phyloP scores from a whole-genome alignment of 768 basidiomycete species.

The Phaeotremella fagi region DNA sequence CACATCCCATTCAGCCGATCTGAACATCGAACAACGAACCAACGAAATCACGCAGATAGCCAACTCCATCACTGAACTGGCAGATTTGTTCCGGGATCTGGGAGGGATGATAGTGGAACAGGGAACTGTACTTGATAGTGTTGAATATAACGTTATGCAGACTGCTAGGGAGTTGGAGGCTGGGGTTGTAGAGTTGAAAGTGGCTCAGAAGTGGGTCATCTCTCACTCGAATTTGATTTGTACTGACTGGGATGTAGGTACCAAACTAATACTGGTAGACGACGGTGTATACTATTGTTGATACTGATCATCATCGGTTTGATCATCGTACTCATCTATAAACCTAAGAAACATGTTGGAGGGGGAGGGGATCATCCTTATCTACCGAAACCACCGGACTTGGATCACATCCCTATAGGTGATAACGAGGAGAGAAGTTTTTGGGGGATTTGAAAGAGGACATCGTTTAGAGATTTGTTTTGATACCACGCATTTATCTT shows the following conservation, averaged over 20 bases:
- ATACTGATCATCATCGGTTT: constrained; percentile 83
- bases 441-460: neutral
- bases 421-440: neutral
- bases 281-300: constrained; percentile 89
- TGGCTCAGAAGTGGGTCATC: constrained; percentile 67
- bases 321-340: constrained; percentile 83
- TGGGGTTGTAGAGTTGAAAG: constrained; percentile 75
- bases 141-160: constrained; percentile 96
- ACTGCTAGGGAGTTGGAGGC: constrained; percentile 74
- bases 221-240: constrained; percentile 2
- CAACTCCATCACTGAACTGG: constrained; percentile 80
- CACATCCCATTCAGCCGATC: constrained; percentile 43
- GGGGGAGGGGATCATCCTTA: constrained; percentile 5
- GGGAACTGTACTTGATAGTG: constrained; percentile 89
- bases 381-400: constrained; percentile 19
- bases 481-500: too few species aligned
- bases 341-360: constrained; percentile 56
- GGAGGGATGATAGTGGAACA: constrained; percentile 93
- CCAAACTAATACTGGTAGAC: constrained; percentile 86
- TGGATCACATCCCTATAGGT: constrained; percentile 1
- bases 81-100: constrained; percentile 94
- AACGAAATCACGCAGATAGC: constrained; percentile 84
- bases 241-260: constrained; percentile 55
- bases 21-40: constrained; percentile 54
- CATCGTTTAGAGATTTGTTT: neutral